phyloP scores from a whole-genome alignment of 768 basidiomycete genomes.

The Panaeolus cyanescens region DNA sequence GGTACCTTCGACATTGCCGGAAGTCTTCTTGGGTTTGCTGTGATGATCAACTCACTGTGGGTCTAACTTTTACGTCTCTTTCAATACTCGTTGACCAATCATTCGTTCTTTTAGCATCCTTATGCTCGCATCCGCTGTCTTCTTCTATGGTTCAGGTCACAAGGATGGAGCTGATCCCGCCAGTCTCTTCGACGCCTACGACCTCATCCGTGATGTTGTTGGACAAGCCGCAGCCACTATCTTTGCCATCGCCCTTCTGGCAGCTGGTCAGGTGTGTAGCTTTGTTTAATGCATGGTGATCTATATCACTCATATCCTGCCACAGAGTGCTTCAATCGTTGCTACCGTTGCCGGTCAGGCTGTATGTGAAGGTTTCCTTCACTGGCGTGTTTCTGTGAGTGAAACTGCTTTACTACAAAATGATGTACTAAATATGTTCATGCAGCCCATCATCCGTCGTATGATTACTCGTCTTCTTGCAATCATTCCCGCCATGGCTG shows the following conservation, averaged over 20 bases:
- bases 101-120: slow-evolving; percentile 57
- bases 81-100: not conserved
- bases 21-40: slow-evolving; percentile 80
- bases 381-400: slow-evolving; percentile 78
- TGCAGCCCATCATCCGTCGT: slow-evolving; percentile 74
- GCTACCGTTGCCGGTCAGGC: slow-evolving; percentile 91
- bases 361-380: slow-evolving; percentile 87
- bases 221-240: slow-evolving; percentile 84
- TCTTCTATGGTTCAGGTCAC: slow-evolving; percentile 50
- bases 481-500: slow-evolving; percentile 78
- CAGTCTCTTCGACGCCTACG: slow-evolving; percentile 83
- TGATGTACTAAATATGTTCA: not conserved
- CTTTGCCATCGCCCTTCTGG: slow-evolving; percentile 85
- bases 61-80: slow-evolving; percentile 22
- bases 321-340: slow-evolving; percentile 80
- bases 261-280: slow-evolving; percentile 67
- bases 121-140: slow-evolving; percentile 81
- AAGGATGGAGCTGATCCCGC: slow-evolving; percentile 45
- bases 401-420: no score
- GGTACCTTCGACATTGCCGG: slow-evolving; percentile 65
- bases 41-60: slow-evolving; percentile 84
- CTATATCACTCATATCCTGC: not conserved
- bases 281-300: not conserved
- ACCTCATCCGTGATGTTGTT: slow-evolving; percentile 64
- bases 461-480: slow-evolving; percentile 80